Evolutionary conservation across 73 alveolate genomes (phyloP), one percentile per base, ranked within the genome.

Genomic region (Chromera velia): DNA sequence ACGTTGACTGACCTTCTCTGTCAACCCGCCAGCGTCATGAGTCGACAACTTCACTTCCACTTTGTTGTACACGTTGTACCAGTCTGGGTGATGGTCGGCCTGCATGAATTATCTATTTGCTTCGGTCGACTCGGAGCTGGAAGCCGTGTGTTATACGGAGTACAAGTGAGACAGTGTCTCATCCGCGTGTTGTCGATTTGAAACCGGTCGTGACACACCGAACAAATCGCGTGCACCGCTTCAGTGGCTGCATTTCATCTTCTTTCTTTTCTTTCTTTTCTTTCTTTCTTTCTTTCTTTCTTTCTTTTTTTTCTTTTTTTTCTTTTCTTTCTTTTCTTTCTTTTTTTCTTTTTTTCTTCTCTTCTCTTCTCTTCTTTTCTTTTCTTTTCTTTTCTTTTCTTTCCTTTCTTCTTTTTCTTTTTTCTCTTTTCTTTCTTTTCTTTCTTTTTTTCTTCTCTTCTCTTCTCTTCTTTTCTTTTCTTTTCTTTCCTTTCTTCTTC

Each of bases 71-170:
- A 76, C 85, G 69, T 76, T 76, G 33, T 30, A 66, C 85, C 85
- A 76, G 34, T 76, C 83, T 9, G 85, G 85, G 62, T 76, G 85
- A 32, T 76, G 85, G 40, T 76, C 81, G 55, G 55, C 55, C n/a
- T n/a, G n/a, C n/a, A n/a, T n/a, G n/a, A n/a, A n/a, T n/a, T n/a
- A n/a, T n/a, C n/a, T n/a, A n/a, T n/a, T n/a, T n/a, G n/a, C n/a
- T n/a, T n/a, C n/a, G n/a, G n/a, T n/a, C n/a, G n/a, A n/a, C n/a
- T n/a, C n/a, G n/a, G n/a, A n/a, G n/a, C n/a, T n/a, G n/a, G n/a
- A n/a, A n/a, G n/a, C n/a, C n/a, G n/a, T n/a, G n/a, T n/a, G n/a
- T n/a, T n/a, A n/a, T n/a, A n/a, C n/a, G n/a, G n/a, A n/a, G n/a
- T n/a, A n/a, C n/a, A n/a, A n/a, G n/a, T n/a, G n/a, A n/a, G n/a